Base-by-base conservation (phyloP, 1,139 yeast species). In the Magnusiomyces sp. region DNA sequence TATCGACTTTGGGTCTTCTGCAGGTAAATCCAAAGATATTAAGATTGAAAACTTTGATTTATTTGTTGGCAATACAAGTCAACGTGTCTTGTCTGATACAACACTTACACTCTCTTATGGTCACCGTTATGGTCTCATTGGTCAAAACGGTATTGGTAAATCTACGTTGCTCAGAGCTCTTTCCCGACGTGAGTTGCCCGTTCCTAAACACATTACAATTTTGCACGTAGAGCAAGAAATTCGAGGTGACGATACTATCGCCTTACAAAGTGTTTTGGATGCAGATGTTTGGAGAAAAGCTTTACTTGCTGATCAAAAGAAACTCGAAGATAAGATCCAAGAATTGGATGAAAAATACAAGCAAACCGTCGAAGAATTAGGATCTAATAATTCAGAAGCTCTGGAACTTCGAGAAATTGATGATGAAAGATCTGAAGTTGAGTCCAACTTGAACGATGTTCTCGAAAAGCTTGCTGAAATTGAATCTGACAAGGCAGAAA, bases 271-370 rank as follows among this genome's bases (percentile, higher is more conserved):
- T 59, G 98, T 92, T 17, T 73, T 92, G 58, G 98, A 92, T 71
- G 98, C 99, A 1, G 99, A 92, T 71, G 99, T 92, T 45, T 92
- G 99, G 99, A 79, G 99, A 68, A 92, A 94, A 68, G 88, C 84
- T 58, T 72, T 92, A 51, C 64, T 92, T 47, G 72, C 72, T 49
- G 97, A 92, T 65, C 95, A 90, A 67, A 65, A 68, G 37, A 80
- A 81, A 60, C 81, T 88, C 50, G 80, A 81, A 53, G 87, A 80
- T 55, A 77, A 97, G 64, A 72, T 90, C 40, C 71, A 70, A 38
- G 95, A 84, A 58, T 82, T 92, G 53, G 95, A 86, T 55, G 71
- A 66, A 17, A 75, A 87, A 59, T 77, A 84, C 59, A 67, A 66
- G 16, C 84, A 83, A 61, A 82, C 87, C 59, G 48, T 50, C 29